Evolutionary conservation across 2,329 filamentous ascomycete species (phyloP).

Genomic region (Colletotrichum eremochloae): DNA sequence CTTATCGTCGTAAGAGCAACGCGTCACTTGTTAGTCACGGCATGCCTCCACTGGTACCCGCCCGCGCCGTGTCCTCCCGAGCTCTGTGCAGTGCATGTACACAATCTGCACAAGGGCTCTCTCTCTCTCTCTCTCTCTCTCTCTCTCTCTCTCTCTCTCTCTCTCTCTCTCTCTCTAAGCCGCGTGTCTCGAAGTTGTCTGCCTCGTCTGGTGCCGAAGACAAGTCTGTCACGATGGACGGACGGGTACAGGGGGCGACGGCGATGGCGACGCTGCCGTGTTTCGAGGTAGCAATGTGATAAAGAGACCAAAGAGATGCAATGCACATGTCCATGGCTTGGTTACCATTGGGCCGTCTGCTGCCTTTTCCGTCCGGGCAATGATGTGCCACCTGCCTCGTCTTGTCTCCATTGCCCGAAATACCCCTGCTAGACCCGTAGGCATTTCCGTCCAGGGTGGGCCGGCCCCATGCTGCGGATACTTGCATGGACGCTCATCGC

Average conservation of each 20-base stretch:
- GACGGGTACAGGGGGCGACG: background rate
- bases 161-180: too few species aligned
- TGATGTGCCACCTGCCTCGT: constrained; percentile 33
- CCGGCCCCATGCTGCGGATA: constrained; percentile 6
- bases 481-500: background rate
- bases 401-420: constrained; percentile 22
- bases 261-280: background rate
- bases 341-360: constrained; percentile 8
- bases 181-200: background rate
- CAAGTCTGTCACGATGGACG: background rate
- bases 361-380: constrained; percentile 19
- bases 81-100: background rate
- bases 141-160: background rate
- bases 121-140: background rate
- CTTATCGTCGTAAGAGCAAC: constrained; percentile 36
- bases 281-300: background rate
- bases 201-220: background rate
- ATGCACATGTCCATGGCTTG: constrained; percentile 18
- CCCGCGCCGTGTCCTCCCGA: background rate
- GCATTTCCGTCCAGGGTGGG: constrained; percentile 32
- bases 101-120: too few species aligned
- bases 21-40: constrained; percentile 37
- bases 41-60: constrained; percentile 29
- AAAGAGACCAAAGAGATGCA: constrained; percentile 3
- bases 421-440: constrained; percentile 27